phyloP scores from a whole-genome alignment of 2,329 filamentous ascomycete species.

The Dichotomopilus funicola region DNA sequence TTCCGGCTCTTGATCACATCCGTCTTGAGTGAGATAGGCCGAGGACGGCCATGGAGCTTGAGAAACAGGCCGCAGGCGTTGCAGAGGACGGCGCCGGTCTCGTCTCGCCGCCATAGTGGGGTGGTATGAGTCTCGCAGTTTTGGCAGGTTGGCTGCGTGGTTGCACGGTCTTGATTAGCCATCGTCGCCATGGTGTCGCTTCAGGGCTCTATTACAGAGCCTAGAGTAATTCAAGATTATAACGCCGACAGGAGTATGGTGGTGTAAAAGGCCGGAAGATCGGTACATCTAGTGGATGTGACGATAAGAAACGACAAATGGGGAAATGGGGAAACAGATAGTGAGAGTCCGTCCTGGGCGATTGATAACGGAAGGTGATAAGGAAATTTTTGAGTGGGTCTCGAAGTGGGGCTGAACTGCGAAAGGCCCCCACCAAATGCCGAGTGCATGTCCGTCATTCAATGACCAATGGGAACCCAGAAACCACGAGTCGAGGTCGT shows the following conservation, averaged over 20 bases:
- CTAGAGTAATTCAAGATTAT: no score
- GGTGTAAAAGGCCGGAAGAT: no score
- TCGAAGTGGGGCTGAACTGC: slow-evolving; percentile 15
- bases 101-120: slow-evolving; percentile 94
- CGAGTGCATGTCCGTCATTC: not conserved
- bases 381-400: slow-evolving; percentile 24
- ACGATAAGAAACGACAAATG: slow-evolving; percentile 25
- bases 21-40: slow-evolving; percentile 94
- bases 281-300: slow-evolving; percentile 13
- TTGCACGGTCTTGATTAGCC: slow-evolving; percentile 51
- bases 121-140: slow-evolving; percentile 96
- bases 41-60: slow-evolving; percentile 88
- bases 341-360: slow-evolving; percentile 9
- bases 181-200: slow-evolving; percentile 44
- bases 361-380: slow-evolving; percentile 24
- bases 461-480: not conserved
- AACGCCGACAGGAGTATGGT: no score
- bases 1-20: slow-evolving; percentile 99
- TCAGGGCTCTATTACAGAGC: slow-evolving; percentile 7
- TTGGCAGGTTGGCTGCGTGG: slow-evolving; percentile 85
- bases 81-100: slow-evolving; percentile 90
- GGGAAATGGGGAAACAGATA: slow-evolving; percentile 18
- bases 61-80: slow-evolving; percentile 97
- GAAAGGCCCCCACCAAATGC: slow-evolving; percentile 15
- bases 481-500: not conserved